Evolutionary conservation across 2,329 filamentous ascomycete species (phyloP), one percentile per base, ranked within the genome.

Genomic region (Pezicula radicicola): DNA sequence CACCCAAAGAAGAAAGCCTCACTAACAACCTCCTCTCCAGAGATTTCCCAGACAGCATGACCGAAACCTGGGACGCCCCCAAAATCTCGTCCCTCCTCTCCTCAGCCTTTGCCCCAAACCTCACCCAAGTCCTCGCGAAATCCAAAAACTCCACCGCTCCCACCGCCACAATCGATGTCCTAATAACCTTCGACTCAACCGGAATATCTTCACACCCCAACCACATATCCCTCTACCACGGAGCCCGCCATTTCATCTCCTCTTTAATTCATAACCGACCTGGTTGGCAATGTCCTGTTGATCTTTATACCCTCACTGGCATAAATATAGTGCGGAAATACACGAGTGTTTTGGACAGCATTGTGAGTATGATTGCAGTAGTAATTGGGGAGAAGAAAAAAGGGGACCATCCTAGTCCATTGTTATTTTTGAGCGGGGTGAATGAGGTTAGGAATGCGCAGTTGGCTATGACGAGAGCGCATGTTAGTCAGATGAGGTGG

Each of bases 401-500:
- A 54, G 56, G 58, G 58, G 78, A 81, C 37, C 77, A 79, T 49
- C 83, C 85, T 0, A 71, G 67, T 2, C 78, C 79, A 1, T 69
- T 96, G 48, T 67, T 96, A 35, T 91, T 87, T 64, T 76, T 93
- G 55, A 95, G 81, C 70, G 79, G 81, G 8, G 75, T 91, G 15
- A 66, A 71, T 4, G 77, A 79, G 50, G 83, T 87, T 57, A 76
- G 85, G 57, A 80, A 78, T 28, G 93, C 90, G 7, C 87, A 92
- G 74, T 79, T 75, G 50, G 92, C 94, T 30, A 99, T 99, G 94
- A 91, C 89, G 2, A 78, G 80, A 50, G 93, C 89, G 27, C 94
- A 99, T 74, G 78, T 84, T 72, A 97, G 91, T 70, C 94, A 99
- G 78, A 99, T 99, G 94, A 83, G 89, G 36, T 99, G 94, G 94